Evolutionary conservation across 495 filamentous ascomycete genomes (phyloP), one percentile per base, ranked within the genome.

Genomic region (Pseudoneurospora amorphoporcata): DNA sequence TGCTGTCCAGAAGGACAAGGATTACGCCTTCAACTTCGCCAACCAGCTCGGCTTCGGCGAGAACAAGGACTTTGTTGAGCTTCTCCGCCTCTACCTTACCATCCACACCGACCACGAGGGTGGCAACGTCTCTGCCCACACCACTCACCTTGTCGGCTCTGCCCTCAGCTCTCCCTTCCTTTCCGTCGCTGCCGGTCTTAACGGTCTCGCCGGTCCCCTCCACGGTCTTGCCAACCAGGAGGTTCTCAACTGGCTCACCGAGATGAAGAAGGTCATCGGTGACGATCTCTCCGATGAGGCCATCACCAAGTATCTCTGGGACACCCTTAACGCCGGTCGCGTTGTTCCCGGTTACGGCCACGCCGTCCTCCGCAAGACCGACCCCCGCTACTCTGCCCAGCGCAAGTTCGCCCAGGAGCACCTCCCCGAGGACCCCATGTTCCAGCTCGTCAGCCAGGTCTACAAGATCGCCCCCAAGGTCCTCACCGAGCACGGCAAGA

Each of bases 61-160:
- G 77, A 98, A 98, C 89, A 90, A 90, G 78, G 95, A 98, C 87
- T 99, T 99, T 79, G 89, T 99, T 82, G 95, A 99, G 88, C 86
- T 99, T 79, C 92, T 99, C 91, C 91, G 95, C 81, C 88, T 99
- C 70, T 99, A 99, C 90, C 90, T 99, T 73, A 97, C 94, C 84
- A 98, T 99, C 84, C 95, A 99, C 90, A 93, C 95, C 72, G 95
- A 99, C 83, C 95, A 97, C 87, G 95, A 99, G 87, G 95, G 95
- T 84, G 95, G 95, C 75, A 99, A 99, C 83, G 95, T 99, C 84
- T 92, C 89, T 83, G 95, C 95, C 74, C 95, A 99, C 88, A 97
- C 95, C 80, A 98, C 95, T 71, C 95, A 99, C 86, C 88, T 99
- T 80, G 95, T 99, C 79, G 95, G 95, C 82, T 94, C 90, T 80